phyloP scores from a whole-genome alignment of 1,139 yeast species.

The Diutina catenulata region DNA sequence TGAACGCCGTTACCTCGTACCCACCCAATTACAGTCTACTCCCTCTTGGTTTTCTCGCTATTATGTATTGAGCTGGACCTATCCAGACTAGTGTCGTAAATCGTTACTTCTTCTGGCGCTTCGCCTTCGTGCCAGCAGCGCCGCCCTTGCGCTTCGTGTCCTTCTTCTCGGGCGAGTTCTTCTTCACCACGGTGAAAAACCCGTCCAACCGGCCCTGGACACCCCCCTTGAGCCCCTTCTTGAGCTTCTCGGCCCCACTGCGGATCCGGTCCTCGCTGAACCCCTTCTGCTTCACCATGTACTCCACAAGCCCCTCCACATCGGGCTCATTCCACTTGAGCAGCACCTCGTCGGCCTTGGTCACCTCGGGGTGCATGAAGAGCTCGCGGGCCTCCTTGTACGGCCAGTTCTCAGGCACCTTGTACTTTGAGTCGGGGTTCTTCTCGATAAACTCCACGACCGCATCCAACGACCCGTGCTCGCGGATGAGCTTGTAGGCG shows the following conservation, averaged over 20 bases:
- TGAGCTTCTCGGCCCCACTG: constrained; percentile 75
- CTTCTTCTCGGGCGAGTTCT: constrained; percentile 6
- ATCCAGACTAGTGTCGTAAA: too few relatives aligned
- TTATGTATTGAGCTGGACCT: too few relatives aligned
- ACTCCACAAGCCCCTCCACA: constrained; percentile 60
- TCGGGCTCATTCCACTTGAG: constrained; percentile 76
- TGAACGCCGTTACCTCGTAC: too few relatives aligned
- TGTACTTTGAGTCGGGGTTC: constrained; percentile 58
- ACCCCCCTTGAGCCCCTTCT: constrained; percentile 73
- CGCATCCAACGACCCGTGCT: constrained; percentile 70
- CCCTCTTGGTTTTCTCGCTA: too few relatives aligned
- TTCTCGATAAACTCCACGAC: constrained; percentile 53
- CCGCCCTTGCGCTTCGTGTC: constrained; percentile 9
- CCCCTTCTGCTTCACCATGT: constrained; percentile 67
- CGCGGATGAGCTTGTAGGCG: constrained; percentile 78
- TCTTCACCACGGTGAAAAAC: constrained; percentile 56
- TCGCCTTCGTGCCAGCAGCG: constrained; percentile 8
- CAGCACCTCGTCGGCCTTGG: constrained; percentile 44
- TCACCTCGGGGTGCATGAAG: constrained; percentile 72
- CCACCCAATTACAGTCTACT: too few relatives aligned
- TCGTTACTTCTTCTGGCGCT: constrained; percentile 4
- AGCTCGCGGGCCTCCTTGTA: constrained; percentile 77
- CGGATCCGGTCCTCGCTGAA: constrained; percentile 87
- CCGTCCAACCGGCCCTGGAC: constrained; percentile 91
- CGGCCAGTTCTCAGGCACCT: constrained; percentile 93